These are phyloP conservation scores for Amanita muscaria DNA, from an alignment of 768 basidiomycete genomes.

Conservation along the genomic window DNA sequence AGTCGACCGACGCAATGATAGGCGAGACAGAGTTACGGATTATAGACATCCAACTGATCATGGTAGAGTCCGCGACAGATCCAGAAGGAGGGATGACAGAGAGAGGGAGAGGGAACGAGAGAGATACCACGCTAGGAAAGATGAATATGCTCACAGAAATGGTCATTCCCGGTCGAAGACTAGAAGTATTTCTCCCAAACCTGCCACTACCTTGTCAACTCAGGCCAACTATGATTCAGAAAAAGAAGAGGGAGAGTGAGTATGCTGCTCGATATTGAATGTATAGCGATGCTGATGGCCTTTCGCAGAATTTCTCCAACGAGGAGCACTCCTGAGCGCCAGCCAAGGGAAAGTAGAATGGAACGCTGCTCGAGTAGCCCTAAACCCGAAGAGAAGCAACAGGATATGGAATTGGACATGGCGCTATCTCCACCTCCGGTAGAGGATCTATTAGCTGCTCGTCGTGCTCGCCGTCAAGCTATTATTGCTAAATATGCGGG, in stretches of 20 bases:
- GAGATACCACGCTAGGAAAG: conserved; percentile 17
- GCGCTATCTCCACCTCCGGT: conserved; percentile 45
- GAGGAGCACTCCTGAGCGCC: conserved; percentile 16
- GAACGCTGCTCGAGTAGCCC: conserved; percentile 14
- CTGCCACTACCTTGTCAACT: conserved; percentile 14
- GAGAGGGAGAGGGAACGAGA: conserved; percentile 15
- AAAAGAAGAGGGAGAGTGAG: conserved; percentile 92
- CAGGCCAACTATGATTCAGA: conserved; percentile 39
- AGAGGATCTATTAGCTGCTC: conserved; percentile 58
- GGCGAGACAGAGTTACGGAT: conserved; percentile 26
- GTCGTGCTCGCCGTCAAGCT: conserved; percentile 64
- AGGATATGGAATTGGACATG: conserved; percentile 49
- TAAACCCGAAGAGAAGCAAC: conserved; percentile 23
- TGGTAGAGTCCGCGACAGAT: conserved; percentile 13
- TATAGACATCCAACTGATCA: conserved; percentile 14
- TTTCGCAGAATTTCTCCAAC: conserved; percentile 54
- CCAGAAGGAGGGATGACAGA: conserved; percentile 15
- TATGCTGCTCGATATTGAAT: conserved; percentile 18
- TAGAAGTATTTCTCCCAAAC: conserved; percentile 17
- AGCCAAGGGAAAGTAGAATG: not conserved
- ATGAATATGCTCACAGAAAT: conserved; percentile 22
- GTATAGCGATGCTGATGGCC: conserved; percentile 7
- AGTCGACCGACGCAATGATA: conserved; percentile 25
- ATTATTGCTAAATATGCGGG: conserved; percentile 72
- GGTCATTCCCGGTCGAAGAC: conserved; percentile 18